Base-by-base conservation (phyloP, 345 rosid species). In the Hypericum perforatum region DNA sequence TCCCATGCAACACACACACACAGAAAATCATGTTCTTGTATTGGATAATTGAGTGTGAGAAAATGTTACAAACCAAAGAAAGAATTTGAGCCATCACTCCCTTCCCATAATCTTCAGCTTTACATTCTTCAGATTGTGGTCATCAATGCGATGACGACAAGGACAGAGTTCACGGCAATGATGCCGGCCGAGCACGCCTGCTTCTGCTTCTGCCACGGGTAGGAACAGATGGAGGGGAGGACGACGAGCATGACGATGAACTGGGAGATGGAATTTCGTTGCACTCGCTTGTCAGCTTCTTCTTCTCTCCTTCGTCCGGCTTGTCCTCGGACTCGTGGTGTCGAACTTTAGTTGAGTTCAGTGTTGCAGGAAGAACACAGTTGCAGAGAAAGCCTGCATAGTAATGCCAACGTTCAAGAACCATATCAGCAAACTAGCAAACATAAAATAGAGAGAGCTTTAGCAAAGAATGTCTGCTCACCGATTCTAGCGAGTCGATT, bases 401-500 rank as follows among this genome's bases (percentile, higher is more conserved):
- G n/a, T 39, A 47, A 22, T 22, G 4, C 42, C 44, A n/a, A 47
- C 15, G 10, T 39, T 52, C 43, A n/a, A n/a, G n/a, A n/a, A n/a
- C n/a, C n/a, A 50, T 56, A 16, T 22, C 32, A 22, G 32, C 4
- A 22, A 22, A 22, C 32, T 22, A 22, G 32, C 32, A 22, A 22
- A 22, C 32, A 22, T 4, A 1, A 22, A 22, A 22, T 22, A 4
- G 32, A 22, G 32, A 22, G 32, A 22, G n/a, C n/a, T n/a, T n/a
- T n/a, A n/a, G n/a, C 32, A 22, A 22, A 22, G 32, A 22, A 22
- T 22, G 32, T 22, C 32, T 46, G 0, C 73, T 68, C 74, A 88
- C 98, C 98, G 11, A 92, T 89, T 82, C 91, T 69, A 3, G 99
- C 97, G 14, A 94, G 94, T 0, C 97, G 94, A 62, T 94, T 94